These are phyloP conservation scores for Piromyces sp. DNA, from an alignment of 192 early-diverging fungal species.

Conservation along the genomic window DNA sequence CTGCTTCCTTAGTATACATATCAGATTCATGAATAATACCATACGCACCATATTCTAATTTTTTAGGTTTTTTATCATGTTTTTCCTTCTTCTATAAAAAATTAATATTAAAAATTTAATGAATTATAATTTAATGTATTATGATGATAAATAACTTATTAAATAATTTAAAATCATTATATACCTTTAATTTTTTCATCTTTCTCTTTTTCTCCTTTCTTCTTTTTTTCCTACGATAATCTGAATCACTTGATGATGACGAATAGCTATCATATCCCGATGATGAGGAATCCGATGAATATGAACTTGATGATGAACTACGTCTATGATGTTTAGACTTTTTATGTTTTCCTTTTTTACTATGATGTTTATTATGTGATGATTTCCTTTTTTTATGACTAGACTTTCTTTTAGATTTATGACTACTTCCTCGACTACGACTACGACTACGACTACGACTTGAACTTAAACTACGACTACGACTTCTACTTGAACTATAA, in stretches of 20 bases:
- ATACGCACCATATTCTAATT: not conserved
- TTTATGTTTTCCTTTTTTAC: not conserved
- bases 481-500: too few relatives aligned
- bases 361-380: not conserved
- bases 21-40: not conserved
- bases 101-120: too few relatives aligned
- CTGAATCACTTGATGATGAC: not conserved
- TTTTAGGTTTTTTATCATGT: not conserved
- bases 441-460: not conserved
- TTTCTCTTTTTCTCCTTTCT: not conserved
- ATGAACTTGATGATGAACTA: not conserved
- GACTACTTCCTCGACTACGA: not conserved
- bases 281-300: not conserved
- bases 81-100: not conserved
- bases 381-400: not conserved
- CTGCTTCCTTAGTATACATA: constrained; percentile 21
- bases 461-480: not conserved
- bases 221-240: not conserved
- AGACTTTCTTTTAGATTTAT: not conserved
- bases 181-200: not conserved
- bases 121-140: too few relatives aligned
- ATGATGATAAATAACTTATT: too few relatives aligned
- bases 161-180: too few relatives aligned
- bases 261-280: not conserved
- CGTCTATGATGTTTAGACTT: not conserved